Evolutionary conservation across 2,329 filamentous ascomycete species (phyloP), one percentile per base, ranked within the genome.

Genomic region (Hypoxylon sp.): DNA sequence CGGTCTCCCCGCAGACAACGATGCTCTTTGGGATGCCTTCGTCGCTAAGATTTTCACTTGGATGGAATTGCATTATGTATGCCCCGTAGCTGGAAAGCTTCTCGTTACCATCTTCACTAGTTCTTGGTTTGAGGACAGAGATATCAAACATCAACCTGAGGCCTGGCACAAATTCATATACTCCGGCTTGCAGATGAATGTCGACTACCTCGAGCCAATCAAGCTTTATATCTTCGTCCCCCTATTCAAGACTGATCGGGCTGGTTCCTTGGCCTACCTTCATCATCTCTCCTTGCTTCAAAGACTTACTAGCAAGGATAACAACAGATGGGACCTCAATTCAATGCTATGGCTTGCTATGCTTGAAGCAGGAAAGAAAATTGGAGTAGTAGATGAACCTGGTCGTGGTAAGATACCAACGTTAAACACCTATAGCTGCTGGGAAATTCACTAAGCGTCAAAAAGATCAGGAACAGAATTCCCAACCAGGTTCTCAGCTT

Each of bases 291-390:
- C 85, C n/a, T 80, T 83, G 13, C 76, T 84, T 5, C 82, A 82
- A 58, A 79, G 83, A n/a, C 77, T 85, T 11, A 82, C 79, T 61
- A 83, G 80, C 67, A 82, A 82, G 44, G 80, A 80, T 48, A 81
- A 77, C 35, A 79, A 82, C 58, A 82, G 84, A 19, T 78, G 87
- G 27, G 83, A 88, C 58, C 79, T 83, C 13, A 84, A 88, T 56
- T 85, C 87, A 0, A 81, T 89, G 47, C 79, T 93, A 8, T 87
- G 89, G 70, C 83, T 93, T 46, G 86, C 90, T 48, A 86, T 89
- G n/a, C 81, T 93, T 47, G 90, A 93, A 70, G 86, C 89, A 15
- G 91, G 89, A 13, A 93, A 93, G 78, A 91, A 91, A 74, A 82
- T 86, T 39, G 91, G 91, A 1, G 80, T 93, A 17, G 88, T 93